Evolutionary conservation across 129 eudicot species (phyloP).

Genomic region (Apium graveolens): DNA sequence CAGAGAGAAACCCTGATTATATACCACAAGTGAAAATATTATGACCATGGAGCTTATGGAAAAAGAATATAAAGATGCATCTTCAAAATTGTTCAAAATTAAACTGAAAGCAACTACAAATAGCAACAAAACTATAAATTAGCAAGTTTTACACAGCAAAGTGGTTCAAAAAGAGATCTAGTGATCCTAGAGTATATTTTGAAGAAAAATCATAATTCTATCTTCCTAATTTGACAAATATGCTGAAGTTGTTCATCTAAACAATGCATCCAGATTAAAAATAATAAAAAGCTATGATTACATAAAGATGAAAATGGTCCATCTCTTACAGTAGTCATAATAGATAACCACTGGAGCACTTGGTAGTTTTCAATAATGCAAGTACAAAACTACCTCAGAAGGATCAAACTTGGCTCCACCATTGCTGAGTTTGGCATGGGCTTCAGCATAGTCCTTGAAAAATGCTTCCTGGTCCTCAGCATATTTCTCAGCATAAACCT

Average conservation of each 20-base stretch:
- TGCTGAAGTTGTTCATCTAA: too few relatives aligned
- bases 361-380: neutral
- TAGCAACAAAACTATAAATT: neutral
- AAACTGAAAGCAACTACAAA: neutral
- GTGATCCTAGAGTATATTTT: neutral
- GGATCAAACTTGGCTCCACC: conserved; percentile 98
- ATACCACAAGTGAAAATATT: neutral
- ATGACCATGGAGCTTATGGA: neutral
- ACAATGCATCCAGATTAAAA: too few relatives aligned
- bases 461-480: conserved; percentile 79
- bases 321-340: neutral
- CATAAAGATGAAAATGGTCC: neutral
- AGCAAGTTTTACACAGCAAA: neutral
- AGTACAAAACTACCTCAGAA: conserved; percentile 42
- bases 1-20: conserved; percentile 72
- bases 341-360: neutral
- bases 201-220: neutral
- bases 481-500: conserved; percentile 92
- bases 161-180: neutral
- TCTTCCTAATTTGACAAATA: too few relatives aligned
- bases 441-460: conserved; percentile 91
- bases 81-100: neutral
- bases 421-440: conserved; percentile 97
- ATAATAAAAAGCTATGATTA: neutral
- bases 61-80: neutral